Conservation (phyloP, 2,329 filamentous ascomycete genomes). For the Metarhizium guizhouense region DNA sequence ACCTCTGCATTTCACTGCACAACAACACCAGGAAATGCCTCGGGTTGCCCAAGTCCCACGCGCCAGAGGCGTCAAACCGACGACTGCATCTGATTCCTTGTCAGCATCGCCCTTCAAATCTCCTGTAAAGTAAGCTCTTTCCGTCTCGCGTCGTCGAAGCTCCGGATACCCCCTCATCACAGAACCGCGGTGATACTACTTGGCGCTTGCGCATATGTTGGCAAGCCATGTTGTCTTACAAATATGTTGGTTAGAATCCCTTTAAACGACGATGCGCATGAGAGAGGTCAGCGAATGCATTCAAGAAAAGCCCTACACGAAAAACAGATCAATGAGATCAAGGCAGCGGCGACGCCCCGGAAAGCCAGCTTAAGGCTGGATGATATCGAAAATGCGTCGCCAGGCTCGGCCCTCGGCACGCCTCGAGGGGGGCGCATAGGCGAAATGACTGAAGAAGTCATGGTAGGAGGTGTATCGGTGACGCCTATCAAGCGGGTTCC, state of each 20-base stretch:
- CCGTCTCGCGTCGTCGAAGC: background rate
- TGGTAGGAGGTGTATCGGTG: slow-evolving; percentile 65
- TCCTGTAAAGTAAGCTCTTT: slow-evolving; percentile 43
- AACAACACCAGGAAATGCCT: slow-evolving; percentile 36
- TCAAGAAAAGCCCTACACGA: slow-evolving; percentile 84
- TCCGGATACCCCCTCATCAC: background rate
- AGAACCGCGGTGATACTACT: background rate
- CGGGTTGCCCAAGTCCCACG: slow-evolving; percentile 48
- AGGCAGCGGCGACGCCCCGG: slow-evolving; percentile 59
- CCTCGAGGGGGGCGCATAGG: slow-evolving; percentile 31
- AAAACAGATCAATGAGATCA: slow-evolving; percentile 85
- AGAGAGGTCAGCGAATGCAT: slow-evolving; percentile 82
- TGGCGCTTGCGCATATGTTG: background rate
- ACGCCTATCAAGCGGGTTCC: slow-evolving; percentile 96
- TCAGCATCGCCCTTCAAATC: slow-evolving; percentile 47
- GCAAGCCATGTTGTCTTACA: slow-evolving; percentile 3
- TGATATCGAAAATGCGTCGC: slow-evolving; percentile 47
- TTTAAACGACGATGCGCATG: slow-evolving; percentile 87
- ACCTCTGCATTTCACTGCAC: slow-evolving; percentile 4
- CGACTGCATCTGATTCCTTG: slow-evolving; percentile 31
- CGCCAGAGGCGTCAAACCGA: slow-evolving; percentile 35
- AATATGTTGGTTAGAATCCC: slow-evolving; percentile 57
- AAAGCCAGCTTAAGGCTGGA: slow-evolving; percentile 52
- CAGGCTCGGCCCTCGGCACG: slow-evolving; percentile 45
- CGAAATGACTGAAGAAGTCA: slow-evolving; percentile 47